Evolutionary conservation across 495 filamentous ascomycete genomes (phyloP).

Genomic region (Hypoxylon lenormandii): DNA sequence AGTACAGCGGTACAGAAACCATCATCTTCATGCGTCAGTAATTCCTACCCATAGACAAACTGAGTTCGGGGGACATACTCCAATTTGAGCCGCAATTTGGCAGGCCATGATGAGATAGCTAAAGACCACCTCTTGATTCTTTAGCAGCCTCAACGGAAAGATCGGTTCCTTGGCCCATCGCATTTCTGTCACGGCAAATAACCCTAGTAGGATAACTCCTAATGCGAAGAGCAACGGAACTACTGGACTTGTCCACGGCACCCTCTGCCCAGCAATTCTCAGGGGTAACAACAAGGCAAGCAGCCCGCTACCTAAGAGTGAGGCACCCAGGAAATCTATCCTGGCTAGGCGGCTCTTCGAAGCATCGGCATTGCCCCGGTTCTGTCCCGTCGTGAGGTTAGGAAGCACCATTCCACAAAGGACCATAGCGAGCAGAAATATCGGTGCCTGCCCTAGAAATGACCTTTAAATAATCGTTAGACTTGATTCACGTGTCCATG

Average conservation of each 20-base stretch:
- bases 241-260: conserved; percentile 67
- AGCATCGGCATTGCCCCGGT: conserved; percentile 7
- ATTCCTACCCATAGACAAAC: not conserved
- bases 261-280: conserved; percentile 69
- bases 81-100: conserved; percentile 69
- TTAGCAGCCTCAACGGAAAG: conserved; percentile 69
- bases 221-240: conserved; percentile 53
- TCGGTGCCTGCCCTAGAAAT: conserved; percentile 70
- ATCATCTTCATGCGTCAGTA: conserved; percentile 57
- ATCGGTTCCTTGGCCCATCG: conserved; percentile 69
- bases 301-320: conserved; percentile 62
- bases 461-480: conserved; percentile 58
- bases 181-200: conserved; percentile 66
- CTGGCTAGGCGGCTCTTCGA: conserved; percentile 54
- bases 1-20: conserved; percentile 75
- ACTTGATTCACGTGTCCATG: not conserved
- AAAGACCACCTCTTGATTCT: conserved; percentile 64
- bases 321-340: conserved; percentile 71
- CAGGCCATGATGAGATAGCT: conserved; percentile 66
- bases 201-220: conserved; percentile 54
- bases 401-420: conserved; percentile 62
- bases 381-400: conserved; percentile 17
- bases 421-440: conserved; percentile 67
- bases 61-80: conserved; percentile 58
- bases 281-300: conserved; percentile 66